Percentiles rank a stretch among this genome's conserved stretches.
phyloP scores from a whole-genome alignment of 108 stramenopile genomes.

The Conticribra guillardii region DNA sequence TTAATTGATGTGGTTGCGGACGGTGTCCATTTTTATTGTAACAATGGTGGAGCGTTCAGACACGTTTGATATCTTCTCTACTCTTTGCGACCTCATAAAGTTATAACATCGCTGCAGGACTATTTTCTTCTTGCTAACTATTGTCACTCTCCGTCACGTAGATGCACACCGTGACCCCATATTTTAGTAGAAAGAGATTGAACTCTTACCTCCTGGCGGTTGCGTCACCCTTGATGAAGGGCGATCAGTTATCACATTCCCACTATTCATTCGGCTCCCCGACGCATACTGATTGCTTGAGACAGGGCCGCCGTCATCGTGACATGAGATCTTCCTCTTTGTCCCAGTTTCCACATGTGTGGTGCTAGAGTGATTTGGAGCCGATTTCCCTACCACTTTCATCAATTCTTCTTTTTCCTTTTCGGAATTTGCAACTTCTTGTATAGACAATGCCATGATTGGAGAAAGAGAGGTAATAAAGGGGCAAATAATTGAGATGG shows the following conservation, averaged over 20 bases:
- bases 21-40: too few species aligned
- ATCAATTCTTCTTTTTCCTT: constrained; percentile 26
- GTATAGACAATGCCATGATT: background rate
- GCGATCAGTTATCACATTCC: constrained; percentile 78
- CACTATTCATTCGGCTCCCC: constrained; percentile 60
- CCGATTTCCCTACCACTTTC: constrained; percentile 38
- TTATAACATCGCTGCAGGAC: too few species aligned
- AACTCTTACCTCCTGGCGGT: constrained; percentile 70
- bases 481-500: too few species aligned
- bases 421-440: constrained; percentile 2
- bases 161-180: background rate
- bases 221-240: constrained; percentile 68
- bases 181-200: constrained; percentile 37
- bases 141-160: too few species aligned
- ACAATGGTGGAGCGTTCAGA: too few species aligned
- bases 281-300: constrained; percentile 67
- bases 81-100: too few species aligned
- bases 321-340: background rate
- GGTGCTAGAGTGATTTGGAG: constrained; percentile 7
- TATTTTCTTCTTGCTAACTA: too few species aligned
- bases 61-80: too few species aligned
- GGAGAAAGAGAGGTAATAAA: background rate
- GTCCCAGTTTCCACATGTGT: background rate
- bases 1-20: too few species aligned
- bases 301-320: background rate